Conservation (phyloP, 305 asterid species). For the Vinca major region DNA sequence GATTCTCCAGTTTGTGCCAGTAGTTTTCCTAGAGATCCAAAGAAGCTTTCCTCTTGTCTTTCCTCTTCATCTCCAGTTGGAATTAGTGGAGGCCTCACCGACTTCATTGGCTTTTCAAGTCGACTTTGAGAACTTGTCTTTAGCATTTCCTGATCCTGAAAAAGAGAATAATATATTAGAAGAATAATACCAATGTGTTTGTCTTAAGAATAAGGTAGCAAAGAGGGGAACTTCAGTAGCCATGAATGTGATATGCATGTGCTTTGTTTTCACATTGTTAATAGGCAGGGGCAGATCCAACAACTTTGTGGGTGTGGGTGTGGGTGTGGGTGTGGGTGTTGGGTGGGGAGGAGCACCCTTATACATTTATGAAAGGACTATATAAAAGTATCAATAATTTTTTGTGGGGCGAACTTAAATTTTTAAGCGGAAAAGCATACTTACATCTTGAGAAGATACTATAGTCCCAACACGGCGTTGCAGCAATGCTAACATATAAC, state of each 20-base stretch:
- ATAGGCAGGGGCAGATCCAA: background rate
- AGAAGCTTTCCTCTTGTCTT: conserved; percentile 66
- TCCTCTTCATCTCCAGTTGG: conserved; percentile 65
- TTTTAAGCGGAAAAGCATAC: conserved; percentile 9
- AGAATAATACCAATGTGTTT: background rate
- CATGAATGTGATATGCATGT: background rate
- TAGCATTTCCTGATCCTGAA: conserved; percentile 38
- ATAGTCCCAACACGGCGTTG: conserved; percentile 57
- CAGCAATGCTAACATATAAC: conserved; percentile 83
- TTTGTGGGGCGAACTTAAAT: too few species aligned
- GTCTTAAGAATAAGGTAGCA: background rate
- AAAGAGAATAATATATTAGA: conserved; percentile 13
- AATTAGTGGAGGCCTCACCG: conserved; percentile 53
- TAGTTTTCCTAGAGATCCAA: conserved; percentile 56
- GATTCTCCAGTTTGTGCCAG: conserved; percentile 59
- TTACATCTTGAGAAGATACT: conserved; percentile 60
- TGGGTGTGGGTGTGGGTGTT: too few species aligned
- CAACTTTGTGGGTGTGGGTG: background rate
- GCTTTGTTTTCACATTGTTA: background rate
- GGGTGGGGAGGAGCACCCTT: background rate
- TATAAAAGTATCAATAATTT: too few species aligned
- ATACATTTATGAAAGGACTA: too few species aligned
- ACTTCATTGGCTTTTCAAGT: conserved; percentile 49
- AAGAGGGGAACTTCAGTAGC: background rate
- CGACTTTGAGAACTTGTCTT: conserved; percentile 25